These are phyloP conservation scores for Cercophora samala DNA, from an alignment of 495 filamentous ascomycete species.

Conservation along the genomic window DNA sequence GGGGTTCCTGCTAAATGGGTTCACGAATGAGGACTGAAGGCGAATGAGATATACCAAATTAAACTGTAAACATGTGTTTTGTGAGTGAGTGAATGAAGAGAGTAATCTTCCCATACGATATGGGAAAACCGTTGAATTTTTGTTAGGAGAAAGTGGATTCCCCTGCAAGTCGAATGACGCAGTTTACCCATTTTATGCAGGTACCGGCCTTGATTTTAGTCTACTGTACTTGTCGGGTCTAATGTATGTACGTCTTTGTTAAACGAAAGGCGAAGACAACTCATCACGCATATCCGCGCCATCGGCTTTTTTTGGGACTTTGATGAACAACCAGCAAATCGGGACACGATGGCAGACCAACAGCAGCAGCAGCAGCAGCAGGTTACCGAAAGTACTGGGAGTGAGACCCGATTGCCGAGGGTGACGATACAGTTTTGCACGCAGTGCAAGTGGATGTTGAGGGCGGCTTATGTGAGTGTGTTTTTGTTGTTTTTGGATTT, in stretches of 20 bases:
- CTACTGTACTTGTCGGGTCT: background rate
- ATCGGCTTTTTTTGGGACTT: background rate
- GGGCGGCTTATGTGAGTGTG: conserved; percentile 73
- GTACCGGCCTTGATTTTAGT: background rate
- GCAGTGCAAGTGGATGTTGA: conserved; percentile 88
- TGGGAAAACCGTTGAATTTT: background rate
- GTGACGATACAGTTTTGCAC: conserved; percentile 78
- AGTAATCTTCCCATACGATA: background rate
- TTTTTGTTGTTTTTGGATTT: background rate
- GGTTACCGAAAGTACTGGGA: conserved; percentile 10
- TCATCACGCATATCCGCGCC: background rate
- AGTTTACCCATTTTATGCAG: background rate
- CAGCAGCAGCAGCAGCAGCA: conserved; percentile 17
- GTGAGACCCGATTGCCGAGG: conserved; percentile 40
- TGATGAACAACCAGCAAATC: background rate
- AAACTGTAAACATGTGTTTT: background rate
- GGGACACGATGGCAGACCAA: conserved; percentile 34
- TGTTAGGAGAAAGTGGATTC: background rate
- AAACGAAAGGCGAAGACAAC: background rate
- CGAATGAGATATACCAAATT: conserved; percentile 29
- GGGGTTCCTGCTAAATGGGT: conserved; percentile 26
- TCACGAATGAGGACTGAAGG: conserved; percentile 32
- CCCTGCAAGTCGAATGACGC: background rate
- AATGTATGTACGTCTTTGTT: conserved; percentile 1
- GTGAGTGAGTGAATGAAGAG: background rate